Base-by-base conservation (phyloP, 257 asterid species). In the Linaria vulgaris region DNA sequence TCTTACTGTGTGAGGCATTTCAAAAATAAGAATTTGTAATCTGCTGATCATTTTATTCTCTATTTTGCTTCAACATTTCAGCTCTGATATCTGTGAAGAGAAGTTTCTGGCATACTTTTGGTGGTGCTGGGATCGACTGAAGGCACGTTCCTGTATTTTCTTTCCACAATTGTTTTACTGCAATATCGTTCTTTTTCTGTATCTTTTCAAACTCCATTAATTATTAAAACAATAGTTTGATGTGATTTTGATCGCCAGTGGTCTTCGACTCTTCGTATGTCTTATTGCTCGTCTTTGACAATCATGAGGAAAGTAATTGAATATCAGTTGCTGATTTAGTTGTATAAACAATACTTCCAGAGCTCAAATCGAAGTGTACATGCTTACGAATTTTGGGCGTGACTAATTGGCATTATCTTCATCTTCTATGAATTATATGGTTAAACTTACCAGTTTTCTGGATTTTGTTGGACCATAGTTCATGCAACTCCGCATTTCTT, bases 71-170 rank as follows among this genome's bases (percentile, higher is more conserved):
- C 57, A 69, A 49, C 46, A 39, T 70, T 76, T 71, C 85, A 91
- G 98, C 50, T 61, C 52, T 67, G 90, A 91, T 71, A 81, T 91
- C 62, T 75, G 80, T 53, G 87, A 88, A 77, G 91, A 86, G 82
- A 91, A 88, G 88, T 91, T 91, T 76, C 74, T 91, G 83, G 83
- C 79, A 48, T 88, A 88, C 80, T 91, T 91, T 71, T 91, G 98
- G 98, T 88, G 96, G 96, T 91, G 91, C 75, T 91, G 78, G 74
- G 85, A 88, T 71, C 84, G 87, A 73, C 67, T 88, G 56, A 88
- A 88, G 95, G 98, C 77, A 82, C 67, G 91, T 68, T 44, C 47
- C 59, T 57, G 27, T 48, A 39, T 61, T 51, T 70, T 54, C 13
- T 22, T 57, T 62, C 41, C 11, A 3, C 21, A 53, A 41, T 38